Base-by-base conservation (phyloP, 1,284 basidiomycete genomes). In the Moesziomyces globuligerus region DNA sequence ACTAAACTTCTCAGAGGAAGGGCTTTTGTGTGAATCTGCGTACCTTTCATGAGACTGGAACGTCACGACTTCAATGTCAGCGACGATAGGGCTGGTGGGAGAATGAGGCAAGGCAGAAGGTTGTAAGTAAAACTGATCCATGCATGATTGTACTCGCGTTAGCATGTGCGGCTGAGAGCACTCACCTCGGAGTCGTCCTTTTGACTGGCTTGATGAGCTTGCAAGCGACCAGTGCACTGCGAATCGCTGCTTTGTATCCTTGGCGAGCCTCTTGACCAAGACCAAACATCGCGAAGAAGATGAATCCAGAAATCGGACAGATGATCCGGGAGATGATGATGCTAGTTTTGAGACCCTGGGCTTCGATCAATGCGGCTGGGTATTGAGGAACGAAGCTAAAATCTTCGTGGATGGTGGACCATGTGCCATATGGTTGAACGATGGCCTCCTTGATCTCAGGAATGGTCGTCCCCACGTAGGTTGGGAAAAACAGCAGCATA, bases 281-380 rank as follows among this genome's bases (percentile, higher is more conserved):
- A 10, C 58, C 58, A 24, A 61, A 61, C 58, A 61, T 61, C 4
- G 43, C 47, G 38, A 61, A 61, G 47, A 61, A 61, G 21, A 54
- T 50, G 32, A 28, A 44, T 1, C 25, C 58, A 3, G 51, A 48
- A 3, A 61, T 11, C 1, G 58, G 51, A 8, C 46, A 49, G 0
- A 54, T 48, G 5, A 53, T 23, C 5, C 58, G 32, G 11, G 58
- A 49, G 28, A 61, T 42, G n/a, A 54, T 45, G 7, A 61, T 36
- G n/a, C 25, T 32, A 3, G 18, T 9, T 7, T 39, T 24, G 17
- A 47, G 45, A 0, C 17, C 23, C 20, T 50, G 26, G 20, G 29
- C 20, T 34, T 26, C 20, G 23, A 55, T 26, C 0, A 47, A 17
- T 7, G 26, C 36, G 7, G 51, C 37, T 8, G 51, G 28, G 8